A percentile compares a stretch with the other conserved stretches of the same genome.
Evolutionary conservation across 1,284 basidiomycete species (phyloP).

Genomic region (Apiotrichum mycotoxinovorans): DNA sequence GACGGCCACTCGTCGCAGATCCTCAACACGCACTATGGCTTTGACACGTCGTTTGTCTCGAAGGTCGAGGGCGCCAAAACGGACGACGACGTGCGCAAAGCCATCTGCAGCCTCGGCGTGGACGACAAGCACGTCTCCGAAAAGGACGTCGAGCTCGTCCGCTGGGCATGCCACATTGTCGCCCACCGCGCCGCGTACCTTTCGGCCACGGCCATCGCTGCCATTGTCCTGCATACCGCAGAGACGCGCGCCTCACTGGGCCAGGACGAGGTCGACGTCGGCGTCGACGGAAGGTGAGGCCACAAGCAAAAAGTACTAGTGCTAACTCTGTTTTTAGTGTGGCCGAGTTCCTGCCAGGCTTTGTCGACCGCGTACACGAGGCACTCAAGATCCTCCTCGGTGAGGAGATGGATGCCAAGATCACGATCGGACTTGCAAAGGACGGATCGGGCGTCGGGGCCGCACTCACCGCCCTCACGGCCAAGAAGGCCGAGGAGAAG

Average conservation of each 20-base stretch:
- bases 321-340: conserved; percentile 52
- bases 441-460: conserved; percentile 92
- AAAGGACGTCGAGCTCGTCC: conserved; percentile 65
- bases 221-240: conserved; percentile 76
- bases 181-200: conserved; percentile 76
- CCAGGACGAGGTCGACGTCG: conserved; percentile 62
- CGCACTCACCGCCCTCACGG: conserved; percentile 50
- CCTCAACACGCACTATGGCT: conserved; percentile 85
- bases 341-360: conserved; percentile 85
- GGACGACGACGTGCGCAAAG: conserved; percentile 50
- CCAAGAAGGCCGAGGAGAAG: conserved; percentile 46
- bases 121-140: conserved; percentile 49
- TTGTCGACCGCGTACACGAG: conserved; percentile 68
- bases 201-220: conserved; percentile 81
- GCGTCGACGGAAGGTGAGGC: conserved; percentile 78
- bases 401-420: conserved; percentile 67
- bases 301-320: too few relatives aligned
- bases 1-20: conserved; percentile 66
- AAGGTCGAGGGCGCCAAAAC: conserved; percentile 61
- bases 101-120: conserved; percentile 65
- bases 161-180: conserved; percentile 73
- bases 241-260: conserved; percentile 55
- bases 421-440: conserved; percentile 87
- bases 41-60: conserved; percentile 91
- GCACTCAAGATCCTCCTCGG: conserved; percentile 75